Percentiles rank a stretch among this genome's conserved stretches.
Conservation (phyloP, 768 basidiomycete species). For the Crassisporium funariophilum region DNA sequence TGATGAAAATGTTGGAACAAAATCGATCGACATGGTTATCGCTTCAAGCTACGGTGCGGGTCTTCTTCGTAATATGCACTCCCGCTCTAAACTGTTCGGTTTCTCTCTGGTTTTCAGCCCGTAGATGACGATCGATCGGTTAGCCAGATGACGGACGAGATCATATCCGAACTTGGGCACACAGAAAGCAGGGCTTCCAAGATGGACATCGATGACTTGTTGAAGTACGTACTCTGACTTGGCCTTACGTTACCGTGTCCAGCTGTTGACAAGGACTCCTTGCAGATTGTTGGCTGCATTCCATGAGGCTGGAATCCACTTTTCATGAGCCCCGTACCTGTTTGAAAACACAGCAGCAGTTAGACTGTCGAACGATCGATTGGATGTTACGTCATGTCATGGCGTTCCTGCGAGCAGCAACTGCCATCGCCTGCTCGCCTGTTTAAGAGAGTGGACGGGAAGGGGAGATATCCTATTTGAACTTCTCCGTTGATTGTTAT, state of each 20-base stretch:
- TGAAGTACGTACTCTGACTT: constrained; percentile 60
- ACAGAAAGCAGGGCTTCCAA: constrained; percentile 84
- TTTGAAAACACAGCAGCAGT: background rate
- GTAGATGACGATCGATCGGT: constrained; percentile 72
- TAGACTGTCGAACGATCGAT: background rate
- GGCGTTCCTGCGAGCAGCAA: background rate
- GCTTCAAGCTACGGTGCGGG: constrained; percentile 62
- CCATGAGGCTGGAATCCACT: constrained; percentile 74
- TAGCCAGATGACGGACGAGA: constrained; percentile 68
- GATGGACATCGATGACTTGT: constrained; percentile 90
- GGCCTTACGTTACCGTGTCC: background rate
- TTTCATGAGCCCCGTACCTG: constrained; percentile 46
- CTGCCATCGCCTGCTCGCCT: background rate
- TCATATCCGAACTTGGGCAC: constrained; percentile 70
- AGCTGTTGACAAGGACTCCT: background rate
- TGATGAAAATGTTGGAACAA: constrained; percentile 90
- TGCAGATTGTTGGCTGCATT: constrained; percentile 71
- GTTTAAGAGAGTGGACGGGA: background rate
- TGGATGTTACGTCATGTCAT: background rate
- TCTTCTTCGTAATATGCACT: background rate
- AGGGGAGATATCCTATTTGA: background rate
- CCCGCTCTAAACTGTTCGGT: constrained; percentile 1
- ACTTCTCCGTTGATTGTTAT: background rate
- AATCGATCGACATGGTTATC: constrained; percentile 95
- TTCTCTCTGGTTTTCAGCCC: constrained; percentile 43